These are phyloP conservation scores for Rhynchosporium graminicola DNA, from an alignment of 2,329 filamentous ascomycete species.

Conservation along the genomic window DNA sequence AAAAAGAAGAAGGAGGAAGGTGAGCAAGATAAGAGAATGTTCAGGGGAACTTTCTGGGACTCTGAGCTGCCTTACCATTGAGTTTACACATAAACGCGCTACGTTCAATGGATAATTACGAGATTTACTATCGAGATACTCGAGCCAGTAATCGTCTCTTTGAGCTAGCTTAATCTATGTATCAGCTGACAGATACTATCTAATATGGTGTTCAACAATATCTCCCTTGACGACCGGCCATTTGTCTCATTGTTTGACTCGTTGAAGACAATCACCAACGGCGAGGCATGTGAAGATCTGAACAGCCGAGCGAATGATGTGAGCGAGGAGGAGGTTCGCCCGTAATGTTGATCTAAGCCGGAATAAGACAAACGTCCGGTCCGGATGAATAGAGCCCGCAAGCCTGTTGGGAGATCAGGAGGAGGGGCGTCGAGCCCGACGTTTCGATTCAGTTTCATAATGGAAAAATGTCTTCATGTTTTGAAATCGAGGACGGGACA, in stretches of 20 bases:
- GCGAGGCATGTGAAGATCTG: background rate
- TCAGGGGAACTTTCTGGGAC: too few species aligned
- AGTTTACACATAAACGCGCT: background rate
- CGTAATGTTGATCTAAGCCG: background rate
- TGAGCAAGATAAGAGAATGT: background rate
- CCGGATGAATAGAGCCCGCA: constrained; percentile 6
- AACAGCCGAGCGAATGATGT: constrained; percentile 1
- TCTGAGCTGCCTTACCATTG: too few species aligned
- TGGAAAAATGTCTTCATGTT: background rate
- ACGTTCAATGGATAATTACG: background rate
- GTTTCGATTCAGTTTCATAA: constrained; percentile 33
- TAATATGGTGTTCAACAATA: background rate
- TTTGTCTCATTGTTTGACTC: background rate
- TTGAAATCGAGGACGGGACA: background rate
- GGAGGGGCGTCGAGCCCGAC: constrained; percentile 3
- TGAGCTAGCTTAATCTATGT: background rate
- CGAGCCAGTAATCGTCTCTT: background rate
- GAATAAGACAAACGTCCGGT: constrained; percentile 2
- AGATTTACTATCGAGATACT: background rate
- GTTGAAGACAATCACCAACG: background rate
- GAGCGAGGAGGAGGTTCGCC: constrained; percentile 1
- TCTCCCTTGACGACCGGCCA: background rate
- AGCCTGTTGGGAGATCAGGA: constrained; percentile 10
- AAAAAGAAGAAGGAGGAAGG: background rate
- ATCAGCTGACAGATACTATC: constrained; percentile 26